These are phyloP conservation scores for Nothophytophthora sp. DNA, from an alignment of 352 stramenopile species.

Conservation along the genomic window DNA sequence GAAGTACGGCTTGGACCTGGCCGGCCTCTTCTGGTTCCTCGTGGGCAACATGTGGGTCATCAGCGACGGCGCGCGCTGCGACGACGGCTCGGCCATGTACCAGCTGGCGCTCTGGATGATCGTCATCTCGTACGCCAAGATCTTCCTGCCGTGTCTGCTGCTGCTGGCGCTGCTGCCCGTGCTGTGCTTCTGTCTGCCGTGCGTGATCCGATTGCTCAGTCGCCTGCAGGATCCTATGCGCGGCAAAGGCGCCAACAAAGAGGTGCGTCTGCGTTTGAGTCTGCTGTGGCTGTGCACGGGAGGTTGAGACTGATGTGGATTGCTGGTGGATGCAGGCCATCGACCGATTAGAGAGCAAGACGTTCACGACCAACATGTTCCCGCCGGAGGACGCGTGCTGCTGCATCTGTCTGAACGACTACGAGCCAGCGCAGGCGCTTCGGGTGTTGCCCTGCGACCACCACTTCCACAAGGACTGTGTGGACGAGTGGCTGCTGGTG, in stretches of 20 bases:
- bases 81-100: constrained; percentile 80
- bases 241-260: constrained; percentile 83
- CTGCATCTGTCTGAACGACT: constrained; percentile 92
- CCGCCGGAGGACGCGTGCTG: constrained; percentile 86
- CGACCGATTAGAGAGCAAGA: constrained; percentile 60
- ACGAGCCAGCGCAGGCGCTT: constrained; percentile 87
- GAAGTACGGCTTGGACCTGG: constrained; percentile 82
- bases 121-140: constrained; percentile 92
- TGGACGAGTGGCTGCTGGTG: constrained; percentile 89
- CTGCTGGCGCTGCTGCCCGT: constrained; percentile 89
- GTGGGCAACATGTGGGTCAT: constrained; percentile 91
- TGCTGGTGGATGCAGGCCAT: constrained; percentile 46
- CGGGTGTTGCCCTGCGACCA: constrained; percentile 95
- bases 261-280: constrained; percentile 35
- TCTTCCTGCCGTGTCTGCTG: constrained; percentile 92
- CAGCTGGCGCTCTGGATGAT: constrained; percentile 91
- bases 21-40: constrained; percentile 85
- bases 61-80: constrained; percentile 76
- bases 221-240: constrained; percentile 87
- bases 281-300: background rate
- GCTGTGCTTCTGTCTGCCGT: constrained; percentile 94
- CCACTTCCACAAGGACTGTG: constrained; percentile 93
- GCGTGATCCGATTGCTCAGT: constrained; percentile 91
- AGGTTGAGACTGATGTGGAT: constrained; percentile 1
- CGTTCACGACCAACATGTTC: constrained; percentile 66